These are phyloP conservation scores for Globisporangium yorkense DNA, from an alignment of 352 stramenopile genomes.

Conservation along the genomic window DNA sequence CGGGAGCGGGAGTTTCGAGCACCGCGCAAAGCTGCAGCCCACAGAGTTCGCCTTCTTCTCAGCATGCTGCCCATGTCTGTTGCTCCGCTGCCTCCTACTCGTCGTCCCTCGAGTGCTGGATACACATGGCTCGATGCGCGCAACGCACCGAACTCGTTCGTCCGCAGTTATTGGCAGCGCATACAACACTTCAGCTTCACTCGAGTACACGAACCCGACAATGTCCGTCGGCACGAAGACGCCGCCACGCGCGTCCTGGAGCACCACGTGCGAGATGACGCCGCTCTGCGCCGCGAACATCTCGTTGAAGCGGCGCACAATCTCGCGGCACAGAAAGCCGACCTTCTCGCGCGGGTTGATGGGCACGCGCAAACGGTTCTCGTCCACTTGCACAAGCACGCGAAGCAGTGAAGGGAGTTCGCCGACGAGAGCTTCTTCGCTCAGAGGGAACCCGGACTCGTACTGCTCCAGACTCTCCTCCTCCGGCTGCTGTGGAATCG, in stretches of 20 bases:
- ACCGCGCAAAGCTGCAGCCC: conserved; percentile 17
- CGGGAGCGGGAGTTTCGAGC: conserved; percentile 51
- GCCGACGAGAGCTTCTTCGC: conserved; percentile 11
- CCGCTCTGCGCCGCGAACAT: conserved; percentile 24
- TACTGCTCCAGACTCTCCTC: neutral
- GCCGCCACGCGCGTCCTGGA: conserved; percentile 52
- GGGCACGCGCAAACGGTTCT: conserved; percentile 44
- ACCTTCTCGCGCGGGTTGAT: conserved; percentile 48
- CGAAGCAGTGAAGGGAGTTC: conserved; percentile 36
- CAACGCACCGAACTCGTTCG: conserved; percentile 15
- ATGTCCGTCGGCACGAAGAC: conserved; percentile 44
- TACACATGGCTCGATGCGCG: conserved; percentile 10
- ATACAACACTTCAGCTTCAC: conserved; percentile 23
- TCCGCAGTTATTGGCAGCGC: conserved; percentile 15
- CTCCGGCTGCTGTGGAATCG: neutral
- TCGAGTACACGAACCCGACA: conserved; percentile 27
- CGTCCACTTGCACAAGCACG: conserved; percentile 47
- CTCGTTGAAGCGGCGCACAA: conserved; percentile 61
- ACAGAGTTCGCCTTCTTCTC: neutral
- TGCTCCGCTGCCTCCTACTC: neutral
- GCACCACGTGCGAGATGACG: conserved; percentile 29
- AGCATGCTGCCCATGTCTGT: neutral
- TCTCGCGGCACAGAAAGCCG: conserved; percentile 37
- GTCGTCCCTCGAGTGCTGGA: no score
- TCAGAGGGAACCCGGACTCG: conserved; percentile 5